Evolutionary conservation across 805 yeast genomes (phyloP).

Genomic region (Yarrowia sp.): DNA sequence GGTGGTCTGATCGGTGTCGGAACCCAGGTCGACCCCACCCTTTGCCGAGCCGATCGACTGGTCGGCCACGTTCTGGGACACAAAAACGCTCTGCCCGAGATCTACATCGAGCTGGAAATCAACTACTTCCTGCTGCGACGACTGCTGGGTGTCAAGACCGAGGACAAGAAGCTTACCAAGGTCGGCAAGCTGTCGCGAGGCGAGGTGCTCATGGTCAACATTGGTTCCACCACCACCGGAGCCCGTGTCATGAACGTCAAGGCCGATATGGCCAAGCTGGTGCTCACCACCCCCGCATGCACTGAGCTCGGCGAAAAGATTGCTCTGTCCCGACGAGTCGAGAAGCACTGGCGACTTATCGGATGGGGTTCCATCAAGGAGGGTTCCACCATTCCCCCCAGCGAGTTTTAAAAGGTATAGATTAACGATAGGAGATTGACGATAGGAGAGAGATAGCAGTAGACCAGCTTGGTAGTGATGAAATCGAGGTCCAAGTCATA

Average conservation of each 20-base stretch:
- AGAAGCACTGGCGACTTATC: conserved; percentile 99
- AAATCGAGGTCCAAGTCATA: no score
- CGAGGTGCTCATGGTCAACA: conserved; percentile 98
- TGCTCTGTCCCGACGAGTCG: conserved; percentile 98
- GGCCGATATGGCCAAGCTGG: conserved; percentile 99
- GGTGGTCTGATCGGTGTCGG: conserved; percentile 99
- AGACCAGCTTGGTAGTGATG: no score
- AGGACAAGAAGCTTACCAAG: conserved; percentile 95
- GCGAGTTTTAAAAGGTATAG: conserved; percentile 39
- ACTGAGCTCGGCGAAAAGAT: conserved; percentile 98
- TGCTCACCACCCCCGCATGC: conserved; percentile 97
- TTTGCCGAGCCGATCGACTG: conserved; percentile 98
- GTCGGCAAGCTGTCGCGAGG: conserved; percentile 92
- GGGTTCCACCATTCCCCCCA: conserved; percentile 58
- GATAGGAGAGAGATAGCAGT: not conserved
- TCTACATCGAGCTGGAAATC: conserved; percentile 96
- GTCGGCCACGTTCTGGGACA: conserved; percentile 99
- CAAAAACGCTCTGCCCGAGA: conserved; percentile 92
- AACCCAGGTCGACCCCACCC: conserved; percentile 97
- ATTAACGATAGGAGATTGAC: conserved; percentile 15
- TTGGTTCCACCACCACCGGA: conserved; percentile 99
- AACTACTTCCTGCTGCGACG: conserved; percentile 96
- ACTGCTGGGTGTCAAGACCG: conserved; percentile 97
- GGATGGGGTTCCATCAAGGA: conserved; percentile 99
- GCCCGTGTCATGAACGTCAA: conserved; percentile 97